Evolutionary conservation across 108 stramenopile species (phyloP), one percentile per base, ranked within the genome.

Genomic region (Seminavis robusta): DNA sequence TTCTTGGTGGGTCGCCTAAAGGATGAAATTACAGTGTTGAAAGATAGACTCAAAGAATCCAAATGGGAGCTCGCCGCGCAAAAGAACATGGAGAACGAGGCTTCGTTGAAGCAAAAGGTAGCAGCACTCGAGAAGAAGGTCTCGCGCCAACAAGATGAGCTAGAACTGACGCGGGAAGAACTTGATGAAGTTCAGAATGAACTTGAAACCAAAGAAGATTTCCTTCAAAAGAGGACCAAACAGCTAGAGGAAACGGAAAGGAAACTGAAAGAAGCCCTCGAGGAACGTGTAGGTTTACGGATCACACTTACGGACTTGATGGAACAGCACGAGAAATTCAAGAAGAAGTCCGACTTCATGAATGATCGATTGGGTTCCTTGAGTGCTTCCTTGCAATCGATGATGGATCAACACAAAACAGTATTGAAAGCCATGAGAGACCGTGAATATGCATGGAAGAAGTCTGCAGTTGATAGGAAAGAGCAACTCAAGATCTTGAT

Each of bases 381-480:
- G 45, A 54, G 69, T 39, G 68, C 61, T 4, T 66, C 63, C 47
- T 63, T 80, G 1, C 53, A 68, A 21, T 33, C 52, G 7, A 70
- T 80, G 69, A 74, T 80, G 69, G 65, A 74, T 16, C 65, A 74
- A 28, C 79, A 80, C 47, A 52, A 67, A 1, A 43, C 51, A 16
- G 59, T 61, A 20, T 57, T 71, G 58, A 42, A 56, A 31, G 43
- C n/a, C n/a, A 17, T 63, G 6, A 63, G 55, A 41, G 24, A 39
- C 15, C 42, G 72, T 25, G 65, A 74, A 54, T 54, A 73, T 16
- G 44, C 55, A 28, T 60, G 61, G 73, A 49, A 55, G 46, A 32
- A 34, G 0, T 21, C 63, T 29, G 31, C 59, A 17, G 40, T 36
- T 5, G 23, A 34, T 21, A 73, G 79, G 25, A 27, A 69, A 52